Conservation (phyloP, 2,329 filamentous ascomycete genomes). For the Penicillium sp. region DNA sequence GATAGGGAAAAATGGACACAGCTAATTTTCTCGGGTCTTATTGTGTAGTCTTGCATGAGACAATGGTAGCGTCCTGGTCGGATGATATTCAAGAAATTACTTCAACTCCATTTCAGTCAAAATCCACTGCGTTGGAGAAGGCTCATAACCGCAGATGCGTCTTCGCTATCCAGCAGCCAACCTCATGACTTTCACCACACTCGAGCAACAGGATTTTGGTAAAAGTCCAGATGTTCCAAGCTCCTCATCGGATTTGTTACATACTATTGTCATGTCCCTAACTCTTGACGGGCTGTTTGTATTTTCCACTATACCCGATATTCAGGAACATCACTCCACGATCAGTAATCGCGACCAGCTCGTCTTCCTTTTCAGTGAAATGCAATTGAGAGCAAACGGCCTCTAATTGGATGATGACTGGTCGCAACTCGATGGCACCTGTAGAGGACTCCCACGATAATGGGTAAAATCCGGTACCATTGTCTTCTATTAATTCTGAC, state of each 20-base stretch:
- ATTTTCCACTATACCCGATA: conserved; percentile 31
- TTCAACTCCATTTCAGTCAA: neutral
- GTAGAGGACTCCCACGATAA: conserved; percentile 22
- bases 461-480: conserved; percentile 34
- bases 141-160: neutral
- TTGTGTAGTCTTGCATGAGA: neutral
- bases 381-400: conserved; percentile 40
- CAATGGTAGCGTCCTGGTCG: neutral
- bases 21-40: neutral
- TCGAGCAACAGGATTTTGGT: no score
- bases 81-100: neutral
- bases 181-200: neutral
- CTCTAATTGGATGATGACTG: conserved; percentile 33
- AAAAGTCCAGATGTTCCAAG: neutral
- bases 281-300: conserved; percentile 7
- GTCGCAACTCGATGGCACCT: conserved; percentile 31
- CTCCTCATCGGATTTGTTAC: neutral
- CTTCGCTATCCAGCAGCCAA: neutral
- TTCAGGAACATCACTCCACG: conserved; percentile 41
- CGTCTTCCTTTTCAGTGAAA: conserved; percentile 38
- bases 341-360: conserved; percentile 43
- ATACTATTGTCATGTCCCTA: neutral
- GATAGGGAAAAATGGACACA: neutral
- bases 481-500: conserved; percentile 33
- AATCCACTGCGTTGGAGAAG: neutral